Evolutionary conservation across 164 flowering plant species (phyloP).

Genomic region (Magnolia sinica): DNA sequence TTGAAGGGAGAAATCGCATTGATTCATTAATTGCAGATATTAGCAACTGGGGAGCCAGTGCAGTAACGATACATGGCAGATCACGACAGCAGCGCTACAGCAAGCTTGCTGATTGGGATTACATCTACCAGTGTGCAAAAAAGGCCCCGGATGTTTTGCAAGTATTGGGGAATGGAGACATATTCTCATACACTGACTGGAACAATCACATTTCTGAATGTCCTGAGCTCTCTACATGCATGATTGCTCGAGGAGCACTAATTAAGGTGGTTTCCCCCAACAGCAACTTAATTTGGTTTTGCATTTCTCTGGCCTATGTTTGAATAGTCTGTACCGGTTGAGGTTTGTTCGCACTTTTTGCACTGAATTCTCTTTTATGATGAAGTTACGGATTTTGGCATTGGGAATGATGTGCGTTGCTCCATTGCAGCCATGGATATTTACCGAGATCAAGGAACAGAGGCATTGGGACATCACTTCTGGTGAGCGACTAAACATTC

Average conservation of each 20-base stretch:
- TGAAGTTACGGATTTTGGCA: not conserved
- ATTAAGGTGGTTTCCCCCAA: constrained; percentile 51
- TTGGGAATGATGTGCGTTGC: constrained; percentile 3
- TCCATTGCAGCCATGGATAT: constrained; percentile 85
- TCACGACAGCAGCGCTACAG: constrained; percentile 96
- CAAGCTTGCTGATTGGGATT: constrained; percentile 97
- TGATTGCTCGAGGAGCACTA: constrained; percentile 93
- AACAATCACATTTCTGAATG: constrained; percentile 64
- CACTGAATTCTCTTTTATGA: not conserved
- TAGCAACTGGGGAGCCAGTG: constrained; percentile 83
- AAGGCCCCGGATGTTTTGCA: constrained; percentile 61
- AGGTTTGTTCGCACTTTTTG: not conserved
- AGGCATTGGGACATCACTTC: constrained; percentile 98
- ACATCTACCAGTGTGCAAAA: constrained; percentile 69
- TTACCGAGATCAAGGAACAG: constrained; percentile 96
- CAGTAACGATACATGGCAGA: constrained; percentile 89
- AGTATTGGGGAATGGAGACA: constrained; percentile 92
- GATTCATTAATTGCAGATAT: constrained; percentile 81
- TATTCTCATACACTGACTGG: constrained; percentile 87
- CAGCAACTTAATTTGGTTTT: not conserved
- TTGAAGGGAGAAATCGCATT: constrained; percentile 86
- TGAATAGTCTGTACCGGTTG: not conserved
- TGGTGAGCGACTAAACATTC: constrained; percentile 67
- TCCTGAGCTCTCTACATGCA: constrained; percentile 73
- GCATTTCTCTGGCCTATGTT: constrained; percentile 1